A percentile compares a stretch with the other conserved stretches of the same genome.
phyloP scores from a whole-genome alignment of 495 filamentous ascomycete genomes.

The Penicillium bovifimosum region DNA sequence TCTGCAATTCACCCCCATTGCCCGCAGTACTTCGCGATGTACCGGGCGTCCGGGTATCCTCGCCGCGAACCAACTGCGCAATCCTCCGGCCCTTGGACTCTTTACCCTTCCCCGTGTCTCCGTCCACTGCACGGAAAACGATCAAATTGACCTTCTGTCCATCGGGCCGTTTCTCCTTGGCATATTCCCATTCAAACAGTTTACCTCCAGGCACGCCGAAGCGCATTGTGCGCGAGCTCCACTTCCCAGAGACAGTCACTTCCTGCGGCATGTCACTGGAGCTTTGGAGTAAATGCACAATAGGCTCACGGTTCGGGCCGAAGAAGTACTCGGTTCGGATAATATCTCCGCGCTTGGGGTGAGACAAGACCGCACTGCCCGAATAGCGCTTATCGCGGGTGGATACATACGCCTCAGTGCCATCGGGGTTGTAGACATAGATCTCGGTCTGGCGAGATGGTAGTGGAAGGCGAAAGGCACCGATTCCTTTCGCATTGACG shows the following conservation, averaged over 20 bases:
- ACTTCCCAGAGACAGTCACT: conserved; percentile 15
- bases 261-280: conserved; percentile 1
- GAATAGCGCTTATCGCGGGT: conserved; percentile 37
- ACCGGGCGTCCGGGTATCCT: conserved; percentile 38
- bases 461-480: conserved; percentile 37
- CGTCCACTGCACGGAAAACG: conserved; percentile 22
- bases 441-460: conserved; percentile 40
- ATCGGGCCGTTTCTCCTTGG: conserved; percentile 26
- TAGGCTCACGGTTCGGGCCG: conserved; percentile 37
- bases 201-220: conserved; percentile 35
- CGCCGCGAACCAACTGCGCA: conserved; percentile 42
- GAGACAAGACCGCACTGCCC: conserved; percentile 33
- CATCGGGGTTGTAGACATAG: conserved; percentile 35
- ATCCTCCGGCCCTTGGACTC: conserved; percentile 12
- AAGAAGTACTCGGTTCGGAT: conserved; percentile 46
- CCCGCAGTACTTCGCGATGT: conserved; percentile 38
- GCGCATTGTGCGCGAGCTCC: conserved; percentile 31
- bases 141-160: conserved; percentile 29
- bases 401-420: conserved; percentile 35
- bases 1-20: conserved; percentile 47
- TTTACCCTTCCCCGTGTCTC: conserved; percentile 2
- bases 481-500: conserved; percentile 43
- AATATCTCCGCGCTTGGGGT: conserved; percentile 20
- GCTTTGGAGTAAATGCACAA: conserved; percentile 21
- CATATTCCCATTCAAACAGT: conserved; percentile 48